Conservation (phyloP, 306 rosid genomes). For the Vigna hirtella region DNA sequence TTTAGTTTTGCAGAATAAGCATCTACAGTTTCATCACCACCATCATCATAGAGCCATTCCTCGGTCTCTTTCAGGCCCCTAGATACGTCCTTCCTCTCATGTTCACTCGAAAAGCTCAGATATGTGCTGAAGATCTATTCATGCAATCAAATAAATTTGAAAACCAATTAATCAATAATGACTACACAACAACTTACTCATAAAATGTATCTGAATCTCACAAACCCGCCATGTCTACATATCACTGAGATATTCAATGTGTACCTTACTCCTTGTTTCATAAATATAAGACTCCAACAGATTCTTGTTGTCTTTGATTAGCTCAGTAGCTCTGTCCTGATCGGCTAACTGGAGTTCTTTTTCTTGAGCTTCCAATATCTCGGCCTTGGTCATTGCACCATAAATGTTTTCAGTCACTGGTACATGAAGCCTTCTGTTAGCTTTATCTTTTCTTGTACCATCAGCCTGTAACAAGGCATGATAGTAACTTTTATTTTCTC, state of each 20-base stretch:
- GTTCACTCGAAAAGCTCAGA: constrained; percentile 68
- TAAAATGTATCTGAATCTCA: constrained; percentile 31
- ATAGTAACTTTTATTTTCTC: constrained; percentile 45
- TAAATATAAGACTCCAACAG: constrained; percentile 84
- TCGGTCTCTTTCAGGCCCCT: constrained; percentile 72
- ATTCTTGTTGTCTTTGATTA: constrained; percentile 77
- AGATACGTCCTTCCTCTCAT: constrained; percentile 73
- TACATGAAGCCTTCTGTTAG: constrained; percentile 57
- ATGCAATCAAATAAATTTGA: neutral
- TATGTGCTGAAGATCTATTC: constrained; percentile 74
- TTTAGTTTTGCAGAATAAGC: constrained; percentile 77
- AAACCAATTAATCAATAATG: constrained; percentile 3
- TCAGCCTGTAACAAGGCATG: constrained; percentile 64
- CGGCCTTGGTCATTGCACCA: constrained; percentile 80
- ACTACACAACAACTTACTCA: neutral
- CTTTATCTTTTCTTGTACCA: constrained; percentile 55
- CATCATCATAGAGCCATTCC: constrained; percentile 87
- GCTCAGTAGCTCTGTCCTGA: constrained; percentile 78
- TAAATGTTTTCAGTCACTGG: constrained; percentile 70
- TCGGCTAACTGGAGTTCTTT: constrained; percentile 66
- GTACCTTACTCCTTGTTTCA: constrained; percentile 88
- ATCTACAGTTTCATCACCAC: constrained; percentile 77
- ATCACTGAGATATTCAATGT: constrained; percentile 35
- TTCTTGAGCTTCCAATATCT: constrained; percentile 69
- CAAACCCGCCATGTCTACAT: constrained; percentile 18